phyloP scores from a whole-genome alignment of 768 basidiomycete genomes.

The Xerocomus brunneocitrinus region DNA sequence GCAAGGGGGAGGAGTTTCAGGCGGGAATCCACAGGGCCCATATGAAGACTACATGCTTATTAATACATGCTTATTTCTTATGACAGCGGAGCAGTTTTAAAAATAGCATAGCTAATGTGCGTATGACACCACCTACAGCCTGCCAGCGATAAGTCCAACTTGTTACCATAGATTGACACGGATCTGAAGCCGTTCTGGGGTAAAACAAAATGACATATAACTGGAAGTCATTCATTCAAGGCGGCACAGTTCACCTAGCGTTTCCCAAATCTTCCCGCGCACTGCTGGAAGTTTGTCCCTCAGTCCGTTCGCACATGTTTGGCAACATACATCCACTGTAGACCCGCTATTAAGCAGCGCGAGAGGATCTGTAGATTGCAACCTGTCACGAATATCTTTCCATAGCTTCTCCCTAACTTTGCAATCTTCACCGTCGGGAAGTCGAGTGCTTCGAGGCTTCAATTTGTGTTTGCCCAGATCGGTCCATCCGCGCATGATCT shows the following conservation, averaged over 20 bases:
- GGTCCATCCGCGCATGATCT: background rate
- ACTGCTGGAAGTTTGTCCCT: background rate
- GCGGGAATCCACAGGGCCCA: too few species aligned
- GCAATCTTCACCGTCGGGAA: background rate
- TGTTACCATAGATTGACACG: too few species aligned
- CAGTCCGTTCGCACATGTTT: background rate
- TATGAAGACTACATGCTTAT: too few species aligned
- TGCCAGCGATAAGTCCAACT: too few species aligned
- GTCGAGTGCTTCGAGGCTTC: too few species aligned
- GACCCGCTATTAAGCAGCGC: background rate
- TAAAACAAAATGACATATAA: too few species aligned
- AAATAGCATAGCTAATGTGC: too few species aligned
- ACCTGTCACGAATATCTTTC: background rate
- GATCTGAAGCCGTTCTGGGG: too few species aligned
- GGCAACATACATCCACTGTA: background rate
- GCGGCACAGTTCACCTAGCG: conserved; percentile 4
- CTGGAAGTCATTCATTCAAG: background rate
- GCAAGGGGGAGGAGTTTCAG: too few species aligned
- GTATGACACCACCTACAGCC: too few species aligned
- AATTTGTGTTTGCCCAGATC: background rate
- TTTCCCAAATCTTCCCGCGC: conserved; percentile 3
- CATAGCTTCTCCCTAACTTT: background rate
- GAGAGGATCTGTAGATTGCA: conserved; percentile 6
- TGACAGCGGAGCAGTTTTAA: too few species aligned
- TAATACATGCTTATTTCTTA: too few species aligned